Evolutionary conservation across 768 basidiomycete genomes (phyloP).

Genomic region (Boletus insuetus): DNA sequence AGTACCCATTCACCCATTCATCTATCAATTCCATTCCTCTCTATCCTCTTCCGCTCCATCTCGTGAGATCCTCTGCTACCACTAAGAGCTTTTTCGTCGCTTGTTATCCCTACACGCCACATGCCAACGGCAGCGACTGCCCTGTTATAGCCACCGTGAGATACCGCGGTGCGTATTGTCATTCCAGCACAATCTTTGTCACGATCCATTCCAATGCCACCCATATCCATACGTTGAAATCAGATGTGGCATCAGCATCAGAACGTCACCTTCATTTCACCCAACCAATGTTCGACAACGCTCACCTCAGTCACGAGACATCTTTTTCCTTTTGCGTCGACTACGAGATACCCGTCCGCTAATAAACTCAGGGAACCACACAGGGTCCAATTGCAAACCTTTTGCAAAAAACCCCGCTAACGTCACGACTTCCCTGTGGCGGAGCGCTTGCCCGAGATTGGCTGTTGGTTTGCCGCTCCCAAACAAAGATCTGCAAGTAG

Average conservation of each 20-base stretch:
- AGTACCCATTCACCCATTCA: too few species aligned
- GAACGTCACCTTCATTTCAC: conserved; percentile 4
- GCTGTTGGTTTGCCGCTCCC: conserved; percentile 2
- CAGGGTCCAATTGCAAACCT: not conserved
- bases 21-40: conserved; percentile 5
- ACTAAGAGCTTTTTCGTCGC: too few species aligned
- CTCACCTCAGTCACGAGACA: not conserved
- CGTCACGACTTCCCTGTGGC: conserved; percentile 14
- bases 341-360: not conserved
- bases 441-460: conserved; percentile 7
- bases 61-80: too few species aligned
- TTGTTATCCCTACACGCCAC: conserved; percentile 1
- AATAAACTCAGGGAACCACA: not conserved
- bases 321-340: not conserved
- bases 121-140: conserved; percentile 4
- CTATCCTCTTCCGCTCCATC: conserved; percentile 6
- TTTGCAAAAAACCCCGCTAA: not conserved
- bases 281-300: not conserved
- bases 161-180: not conserved
- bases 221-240: not conserved
- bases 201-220: conserved; percentile 3
- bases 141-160: conserved; percentile 3
- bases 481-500: not conserved
- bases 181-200: not conserved
- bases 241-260: not conserved